These are phyloP conservation scores for Fusarium sp. DNA, from an alignment of 2,329 filamentous ascomycete species.

Conservation along the genomic window DNA sequence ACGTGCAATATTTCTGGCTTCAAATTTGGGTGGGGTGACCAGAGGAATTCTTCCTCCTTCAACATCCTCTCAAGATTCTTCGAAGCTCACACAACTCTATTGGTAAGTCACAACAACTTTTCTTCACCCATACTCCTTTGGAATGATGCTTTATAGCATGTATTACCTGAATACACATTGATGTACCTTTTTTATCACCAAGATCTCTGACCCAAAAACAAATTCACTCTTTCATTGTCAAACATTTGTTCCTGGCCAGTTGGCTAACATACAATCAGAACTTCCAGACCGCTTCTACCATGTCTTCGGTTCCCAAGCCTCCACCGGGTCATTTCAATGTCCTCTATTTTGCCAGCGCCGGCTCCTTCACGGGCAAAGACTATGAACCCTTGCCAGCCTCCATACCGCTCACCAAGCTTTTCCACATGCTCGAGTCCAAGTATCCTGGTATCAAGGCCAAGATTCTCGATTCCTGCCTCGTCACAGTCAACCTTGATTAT, in stretches of 20 bases:
- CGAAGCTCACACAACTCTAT: slow-evolving; percentile 26
- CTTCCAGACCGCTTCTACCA: slow-evolving; percentile 26
- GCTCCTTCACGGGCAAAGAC: slow-evolving; percentile 75
- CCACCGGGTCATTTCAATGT: slow-evolving; percentile 77
- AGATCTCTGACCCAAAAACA: slow-evolving; percentile 71
- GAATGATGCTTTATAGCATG: slow-evolving; percentile 68
- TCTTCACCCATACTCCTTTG: slow-evolving; percentile 28
- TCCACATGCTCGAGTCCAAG: slow-evolving; percentile 72
- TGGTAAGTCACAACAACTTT: slow-evolving; percentile 49
- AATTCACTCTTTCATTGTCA: slow-evolving; percentile 19
- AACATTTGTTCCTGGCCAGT: slow-evolving; percentile 1
- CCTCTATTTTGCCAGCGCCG: slow-evolving; percentile 83
- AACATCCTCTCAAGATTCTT: slow-evolving; percentile 17
- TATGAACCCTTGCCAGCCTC: slow-evolving; percentile 75
- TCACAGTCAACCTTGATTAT: slow-evolving; percentile 85
- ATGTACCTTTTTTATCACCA: slow-evolving; percentile 73
- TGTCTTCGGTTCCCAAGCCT: slow-evolving; percentile 57
- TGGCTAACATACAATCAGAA: slow-evolving; percentile 40
- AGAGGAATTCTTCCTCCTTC: slow-evolving; percentile 14
- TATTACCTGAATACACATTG: slow-evolving; percentile 68
- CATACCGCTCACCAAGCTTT: slow-evolving; percentile 70
- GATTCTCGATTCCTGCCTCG: slow-evolving; percentile 76
- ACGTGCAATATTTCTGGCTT: slow-evolving; percentile 21
- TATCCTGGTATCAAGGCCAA: slow-evolving; percentile 76
- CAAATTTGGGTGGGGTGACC: slow-evolving; percentile 39